Evolutionary conservation across 306 rosid species (phyloP).

Genomic region (Vigna radiata): DNA sequence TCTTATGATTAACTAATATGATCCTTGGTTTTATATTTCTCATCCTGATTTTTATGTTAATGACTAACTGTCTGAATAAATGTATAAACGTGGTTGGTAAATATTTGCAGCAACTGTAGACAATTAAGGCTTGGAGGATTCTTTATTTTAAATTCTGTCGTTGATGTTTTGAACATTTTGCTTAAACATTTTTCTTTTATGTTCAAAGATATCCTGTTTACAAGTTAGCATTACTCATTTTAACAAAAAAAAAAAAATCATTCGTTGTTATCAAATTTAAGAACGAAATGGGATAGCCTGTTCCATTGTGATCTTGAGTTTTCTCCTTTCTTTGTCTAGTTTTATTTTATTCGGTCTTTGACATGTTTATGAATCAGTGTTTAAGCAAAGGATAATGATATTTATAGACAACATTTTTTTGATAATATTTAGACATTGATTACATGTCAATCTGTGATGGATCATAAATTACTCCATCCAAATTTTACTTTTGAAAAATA

Average conservation of each 20-base stretch:
- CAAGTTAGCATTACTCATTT: neutral
- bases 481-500: neutral
- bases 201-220: too few relatives aligned
- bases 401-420: too few relatives aligned
- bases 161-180: neutral
- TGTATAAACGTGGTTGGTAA: neutral
- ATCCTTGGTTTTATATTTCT: neutral
- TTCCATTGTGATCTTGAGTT: neutral
- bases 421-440: too few relatives aligned
- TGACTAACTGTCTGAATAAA: neutral
- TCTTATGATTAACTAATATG: neutral
- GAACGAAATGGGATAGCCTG: neutral
- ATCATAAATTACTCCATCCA: too few relatives aligned
- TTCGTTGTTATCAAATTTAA: neutral
- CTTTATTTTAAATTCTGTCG: conserved; percentile 32
- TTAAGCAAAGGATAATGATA: too few relatives aligned
- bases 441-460: too few relatives aligned
- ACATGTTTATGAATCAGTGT: too few relatives aligned
- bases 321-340: too few relatives aligned
- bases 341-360: too few relatives aligned
- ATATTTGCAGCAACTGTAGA: neutral
- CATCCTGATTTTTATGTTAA: neutral
- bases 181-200: too few relatives aligned
- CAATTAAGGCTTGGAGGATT: conserved; percentile 5
- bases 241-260: neutral